These are phyloP conservation scores for Rhinocladiella similis DNA, from an alignment of 2,329 filamentous ascomycete genomes.

Conservation along the genomic window DNA sequence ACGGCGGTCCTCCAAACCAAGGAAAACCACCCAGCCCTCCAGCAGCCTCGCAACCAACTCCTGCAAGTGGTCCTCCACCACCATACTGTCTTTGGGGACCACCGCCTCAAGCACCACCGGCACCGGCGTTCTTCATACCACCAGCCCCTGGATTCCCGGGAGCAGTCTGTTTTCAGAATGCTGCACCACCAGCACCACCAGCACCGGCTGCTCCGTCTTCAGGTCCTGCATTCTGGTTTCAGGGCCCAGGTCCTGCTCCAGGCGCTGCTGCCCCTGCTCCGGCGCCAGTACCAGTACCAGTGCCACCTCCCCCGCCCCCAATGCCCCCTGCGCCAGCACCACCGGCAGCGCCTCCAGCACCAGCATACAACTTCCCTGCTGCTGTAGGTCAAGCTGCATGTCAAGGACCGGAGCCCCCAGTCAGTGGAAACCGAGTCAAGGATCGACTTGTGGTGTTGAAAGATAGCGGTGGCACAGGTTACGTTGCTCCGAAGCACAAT, in stretches of 20 bases:
- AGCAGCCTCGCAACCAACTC: constrained; percentile 1
- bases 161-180: constrained; percentile 21
- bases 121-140: constrained; percentile 9
- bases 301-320: constrained; percentile 5
- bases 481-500: constrained; percentile 19
- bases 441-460: constrained; percentile 22
- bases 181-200: constrained; percentile 4
- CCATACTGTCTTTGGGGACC: constrained; percentile 11
- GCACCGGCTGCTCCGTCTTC: not conserved
- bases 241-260: constrained; percentile 12
- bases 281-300: constrained; percentile 1
- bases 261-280: not conserved
- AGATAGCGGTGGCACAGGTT: constrained; percentile 18
- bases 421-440: constrained; percentile 29
- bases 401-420: constrained; percentile 20
- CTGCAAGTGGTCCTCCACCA: constrained; percentile 3
- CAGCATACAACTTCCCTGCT: constrained; percentile 5
- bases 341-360: constrained; percentile 11
- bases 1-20: constrained; percentile 34
- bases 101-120: not conserved
- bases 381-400: constrained; percentile 15
- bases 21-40: constrained; percentile 32
- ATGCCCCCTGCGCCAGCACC: constrained; percentile 6
- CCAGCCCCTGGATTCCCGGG: constrained; percentile 20
- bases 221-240: constrained; percentile 9